These are phyloP conservation scores for Trichoderma reesei DNA, from an alignment of 495 filamentous ascomycete genomes.

Conservation along the genomic window DNA sequence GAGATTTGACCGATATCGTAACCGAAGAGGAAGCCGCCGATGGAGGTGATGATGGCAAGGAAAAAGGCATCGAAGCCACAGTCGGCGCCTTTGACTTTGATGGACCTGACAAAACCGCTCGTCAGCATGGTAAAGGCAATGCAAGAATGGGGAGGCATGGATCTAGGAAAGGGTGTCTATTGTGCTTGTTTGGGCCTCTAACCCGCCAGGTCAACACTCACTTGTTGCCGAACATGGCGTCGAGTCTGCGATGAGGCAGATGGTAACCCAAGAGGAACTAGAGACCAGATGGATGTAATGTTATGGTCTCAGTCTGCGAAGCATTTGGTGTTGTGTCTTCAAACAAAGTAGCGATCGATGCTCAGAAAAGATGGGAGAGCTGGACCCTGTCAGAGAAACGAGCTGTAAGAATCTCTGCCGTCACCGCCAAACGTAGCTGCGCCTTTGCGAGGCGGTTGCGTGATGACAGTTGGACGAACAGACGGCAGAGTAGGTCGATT, in stretches of 20 bases:
- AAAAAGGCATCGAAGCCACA: conserved; percentile 26
- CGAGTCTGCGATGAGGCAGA: not conserved
- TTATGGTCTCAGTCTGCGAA: not conserved
- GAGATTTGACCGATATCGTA: conserved; percentile 57
- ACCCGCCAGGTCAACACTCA: not conserved
- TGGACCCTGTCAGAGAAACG: not conserved
- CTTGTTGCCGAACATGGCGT: not conserved
- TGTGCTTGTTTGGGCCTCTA: no score
- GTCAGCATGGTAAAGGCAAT: not conserved
- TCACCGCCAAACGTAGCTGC: not conserved
- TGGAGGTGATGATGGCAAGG: conserved; percentile 36
- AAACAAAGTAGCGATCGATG: not conserved
- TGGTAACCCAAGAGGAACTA: not conserved
- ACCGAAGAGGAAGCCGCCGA: conserved; percentile 70
- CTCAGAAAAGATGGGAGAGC: not conserved
- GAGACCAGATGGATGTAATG: not conserved
- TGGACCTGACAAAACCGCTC: conserved; percentile 15
- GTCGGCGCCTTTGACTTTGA: conserved; percentile 27
- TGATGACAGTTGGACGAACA: not conserved
- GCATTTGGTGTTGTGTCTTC: not conserved
- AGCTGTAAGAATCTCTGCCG: not conserved
- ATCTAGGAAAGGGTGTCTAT: no score
- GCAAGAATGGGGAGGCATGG: not conserved
- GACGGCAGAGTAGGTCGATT: no score
- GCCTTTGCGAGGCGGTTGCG: not conserved